These are phyloP conservation scores for Ceriops decandra DNA, from an alignment of 345 rosid genomes.

Conservation along the genomic window DNA sequence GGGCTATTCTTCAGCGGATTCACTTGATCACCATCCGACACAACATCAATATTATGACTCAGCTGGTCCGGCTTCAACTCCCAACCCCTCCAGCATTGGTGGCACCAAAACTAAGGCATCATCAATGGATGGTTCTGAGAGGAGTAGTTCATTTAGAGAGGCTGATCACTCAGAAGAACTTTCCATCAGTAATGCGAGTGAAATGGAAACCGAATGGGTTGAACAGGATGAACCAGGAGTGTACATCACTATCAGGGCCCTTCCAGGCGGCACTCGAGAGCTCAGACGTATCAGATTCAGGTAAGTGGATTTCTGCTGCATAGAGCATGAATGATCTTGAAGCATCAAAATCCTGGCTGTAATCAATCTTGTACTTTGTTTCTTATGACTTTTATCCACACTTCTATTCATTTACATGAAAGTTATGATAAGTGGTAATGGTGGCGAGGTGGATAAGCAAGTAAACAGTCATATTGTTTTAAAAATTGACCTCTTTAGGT, in stretches of 20 bases:
- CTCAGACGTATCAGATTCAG: slow-evolving; percentile 97
- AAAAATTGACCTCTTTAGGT: no score
- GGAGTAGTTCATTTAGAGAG: slow-evolving; percentile 77
- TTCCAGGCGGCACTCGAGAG: slow-evolving; percentile 76
- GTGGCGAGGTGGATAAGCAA: no score
- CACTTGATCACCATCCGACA: slow-evolving; percentile 51
- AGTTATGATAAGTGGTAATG: no score
- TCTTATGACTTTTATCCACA: no score
- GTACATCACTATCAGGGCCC: slow-evolving; percentile 78
- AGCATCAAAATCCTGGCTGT: no score
- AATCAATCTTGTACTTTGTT: no score
- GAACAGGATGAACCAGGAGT: slow-evolving; percentile 95
- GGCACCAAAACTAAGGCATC: slow-evolving; percentile 76
- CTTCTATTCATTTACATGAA: no score
- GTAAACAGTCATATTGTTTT: no score
- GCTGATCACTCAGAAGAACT: slow-evolving; percentile 68
- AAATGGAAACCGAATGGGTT: slow-evolving; percentile 86
- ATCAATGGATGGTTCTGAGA: slow-evolving; percentile 63
- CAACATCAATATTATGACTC: slow-evolving; percentile 43
- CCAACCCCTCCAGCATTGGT: slow-evolving; percentile 60
- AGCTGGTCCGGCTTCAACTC: slow-evolving; percentile 59
- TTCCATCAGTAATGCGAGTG: slow-evolving; percentile 90
- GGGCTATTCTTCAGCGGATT: slow-evolving; percentile 60
- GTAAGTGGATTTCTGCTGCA: slow-evolving; percentile 30
- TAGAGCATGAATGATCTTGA: background rate